These are phyloP conservation scores for Penicillium sp. DNA, from an alignment of 2,329 filamentous ascomycete species.

Conservation along the genomic window DNA sequence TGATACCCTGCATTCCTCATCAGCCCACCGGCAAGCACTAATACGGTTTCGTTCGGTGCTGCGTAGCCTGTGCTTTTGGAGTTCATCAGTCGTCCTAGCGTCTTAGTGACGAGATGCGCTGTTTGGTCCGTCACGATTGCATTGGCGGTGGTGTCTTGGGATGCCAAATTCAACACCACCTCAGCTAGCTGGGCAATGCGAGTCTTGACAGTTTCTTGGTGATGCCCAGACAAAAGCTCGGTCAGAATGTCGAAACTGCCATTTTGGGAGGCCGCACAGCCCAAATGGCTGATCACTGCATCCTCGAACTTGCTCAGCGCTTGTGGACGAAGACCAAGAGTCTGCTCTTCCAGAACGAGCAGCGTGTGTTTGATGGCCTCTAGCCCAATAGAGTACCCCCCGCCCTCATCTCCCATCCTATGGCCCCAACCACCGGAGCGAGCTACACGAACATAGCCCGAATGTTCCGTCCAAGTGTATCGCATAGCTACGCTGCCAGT, in stretches of 20 bases:
- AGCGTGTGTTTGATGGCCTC: constrained; percentile 42
- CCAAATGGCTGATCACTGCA: constrained; percentile 21
- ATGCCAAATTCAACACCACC: constrained; percentile 16
- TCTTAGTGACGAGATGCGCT: constrained; percentile 15
- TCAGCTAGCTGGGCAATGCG: constrained; percentile 27
- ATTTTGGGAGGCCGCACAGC: not conserved
- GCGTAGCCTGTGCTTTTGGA: constrained; percentile 16
- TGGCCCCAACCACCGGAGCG: constrained; percentile 52
- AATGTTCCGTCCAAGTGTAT: constrained; percentile 31
- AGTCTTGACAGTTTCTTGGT: constrained; percentile 15
- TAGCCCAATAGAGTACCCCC: constrained; percentile 47
- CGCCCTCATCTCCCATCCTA: constrained; percentile 51
- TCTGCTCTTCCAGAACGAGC: constrained; percentile 34
- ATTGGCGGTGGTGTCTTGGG: constrained; percentile 8
- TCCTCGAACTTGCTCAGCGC: constrained; percentile 15
- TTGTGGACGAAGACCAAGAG: constrained; percentile 16
- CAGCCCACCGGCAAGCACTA: constrained; percentile 29
- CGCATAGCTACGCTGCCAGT: constrained; percentile 51
- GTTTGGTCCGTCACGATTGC: constrained; percentile 21
- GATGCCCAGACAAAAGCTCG: constrained; percentile 19
- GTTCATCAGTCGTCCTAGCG: constrained; percentile 22
- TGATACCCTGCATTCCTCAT: constrained; percentile 26
- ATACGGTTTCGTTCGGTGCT: constrained; percentile 11
- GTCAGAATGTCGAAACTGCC: constrained; percentile 23
- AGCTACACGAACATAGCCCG: constrained; percentile 33